These are phyloP conservation scores for Ogataea dorogensis DNA, from an alignment of 805 yeast genomes.

Conservation along the genomic window DNA sequence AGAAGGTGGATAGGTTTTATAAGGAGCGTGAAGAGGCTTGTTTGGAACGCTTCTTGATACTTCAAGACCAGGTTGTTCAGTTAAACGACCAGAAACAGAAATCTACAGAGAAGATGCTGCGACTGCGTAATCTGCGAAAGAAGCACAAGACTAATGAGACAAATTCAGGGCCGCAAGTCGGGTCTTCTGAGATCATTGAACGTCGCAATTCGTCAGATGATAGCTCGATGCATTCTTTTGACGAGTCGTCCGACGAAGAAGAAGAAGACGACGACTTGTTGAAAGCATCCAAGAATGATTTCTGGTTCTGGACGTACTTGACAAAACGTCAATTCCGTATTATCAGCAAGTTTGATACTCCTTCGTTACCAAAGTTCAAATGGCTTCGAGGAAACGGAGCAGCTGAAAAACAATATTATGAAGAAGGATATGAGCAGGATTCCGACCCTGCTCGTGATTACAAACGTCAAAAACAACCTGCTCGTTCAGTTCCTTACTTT, in stretches of 20 bases:
- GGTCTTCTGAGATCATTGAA: conserved; percentile 2
- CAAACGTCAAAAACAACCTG: conserved; percentile 27
- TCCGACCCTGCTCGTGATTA: conserved; percentile 46
- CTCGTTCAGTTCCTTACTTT: conserved; percentile 49
- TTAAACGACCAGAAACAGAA: conserved; percentile 50
- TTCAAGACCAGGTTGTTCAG: conserved; percentile 70
- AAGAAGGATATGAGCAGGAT: conserved; percentile 31
- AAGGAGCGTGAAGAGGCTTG: conserved; percentile 58
- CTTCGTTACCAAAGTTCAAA: conserved; percentile 40
- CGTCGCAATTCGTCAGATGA: conserved; percentile 2
- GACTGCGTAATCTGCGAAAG: conserved; percentile 14
- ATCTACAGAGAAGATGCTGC: conserved; percentile 21
- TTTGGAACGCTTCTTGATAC: conserved; percentile 53
- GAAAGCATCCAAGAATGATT: conserved; percentile 12
- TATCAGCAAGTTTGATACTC: conserved; percentile 39
- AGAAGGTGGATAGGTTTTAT: conserved; percentile 62
- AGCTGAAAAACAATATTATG: conserved; percentile 36
- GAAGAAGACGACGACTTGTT: conserved; percentile 13
- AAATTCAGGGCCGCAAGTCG: not conserved
- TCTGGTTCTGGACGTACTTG: conserved; percentile 22
- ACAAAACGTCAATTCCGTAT: conserved; percentile 29
- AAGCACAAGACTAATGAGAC: conserved; percentile 6
- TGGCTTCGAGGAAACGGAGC: conserved; percentile 32
- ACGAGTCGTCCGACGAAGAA: conserved; percentile 16
- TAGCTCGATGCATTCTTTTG: conserved; percentile 7